Percentiles rank a stretch among this genome's conserved stretches.
Evolutionary conservation across 169 alveolate species (phyloP).

Genomic region (Eimeria necatrix): DNA sequence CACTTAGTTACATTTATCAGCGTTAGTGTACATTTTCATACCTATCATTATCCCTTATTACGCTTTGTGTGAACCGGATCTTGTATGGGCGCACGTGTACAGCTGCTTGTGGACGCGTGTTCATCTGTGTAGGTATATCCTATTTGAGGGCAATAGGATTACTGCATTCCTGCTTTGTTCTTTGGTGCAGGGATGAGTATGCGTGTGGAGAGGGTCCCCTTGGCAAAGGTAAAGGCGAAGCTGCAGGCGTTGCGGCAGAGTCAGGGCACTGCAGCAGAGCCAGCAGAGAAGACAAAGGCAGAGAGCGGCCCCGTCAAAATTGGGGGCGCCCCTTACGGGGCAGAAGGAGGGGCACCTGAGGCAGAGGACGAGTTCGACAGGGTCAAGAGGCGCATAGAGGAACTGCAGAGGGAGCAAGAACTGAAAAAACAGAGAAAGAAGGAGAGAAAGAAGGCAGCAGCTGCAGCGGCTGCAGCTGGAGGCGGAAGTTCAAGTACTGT

Average conservation of each 20-base stretch:
- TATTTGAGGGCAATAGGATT: too few relatives aligned
- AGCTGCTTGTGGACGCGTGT: too few relatives aligned
- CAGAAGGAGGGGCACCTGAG: slow-evolving; percentile 43
- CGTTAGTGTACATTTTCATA: neutral
- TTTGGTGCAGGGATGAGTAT: slow-evolving; percentile 89
- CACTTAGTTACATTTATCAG: neutral
- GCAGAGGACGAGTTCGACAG: slow-evolving; percentile 81
- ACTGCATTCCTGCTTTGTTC: too few relatives aligned
- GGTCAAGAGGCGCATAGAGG: slow-evolving; percentile 84
- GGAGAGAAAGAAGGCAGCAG: slow-evolving; percentile 60
- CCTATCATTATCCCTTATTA: neutral
- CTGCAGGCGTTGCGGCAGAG: slow-evolving; percentile 46
- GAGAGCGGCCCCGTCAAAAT: neutral
- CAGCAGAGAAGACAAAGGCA: neutral
- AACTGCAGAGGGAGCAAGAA: slow-evolving; percentile 74
- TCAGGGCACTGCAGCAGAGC: slow-evolving; percentile 46
- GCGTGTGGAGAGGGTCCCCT: slow-evolving; percentile 94
- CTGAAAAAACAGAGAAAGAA: slow-evolving; percentile 73
- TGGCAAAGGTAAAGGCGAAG: slow-evolving; percentile 90
- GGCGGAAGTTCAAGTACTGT: neutral
- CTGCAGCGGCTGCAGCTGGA: slow-evolving; percentile 16
- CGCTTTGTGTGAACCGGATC: neutral
- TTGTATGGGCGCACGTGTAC: too few relatives aligned
- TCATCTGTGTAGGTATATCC: too few relatives aligned
- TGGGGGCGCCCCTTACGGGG: slow-evolving; percentile 24